A percentile compares a stretch with the other conserved stretches of the same genome.
Conservation (phyloP, 108 stramenopile genomes). For the Aurantiochytrium sp. region DNA sequence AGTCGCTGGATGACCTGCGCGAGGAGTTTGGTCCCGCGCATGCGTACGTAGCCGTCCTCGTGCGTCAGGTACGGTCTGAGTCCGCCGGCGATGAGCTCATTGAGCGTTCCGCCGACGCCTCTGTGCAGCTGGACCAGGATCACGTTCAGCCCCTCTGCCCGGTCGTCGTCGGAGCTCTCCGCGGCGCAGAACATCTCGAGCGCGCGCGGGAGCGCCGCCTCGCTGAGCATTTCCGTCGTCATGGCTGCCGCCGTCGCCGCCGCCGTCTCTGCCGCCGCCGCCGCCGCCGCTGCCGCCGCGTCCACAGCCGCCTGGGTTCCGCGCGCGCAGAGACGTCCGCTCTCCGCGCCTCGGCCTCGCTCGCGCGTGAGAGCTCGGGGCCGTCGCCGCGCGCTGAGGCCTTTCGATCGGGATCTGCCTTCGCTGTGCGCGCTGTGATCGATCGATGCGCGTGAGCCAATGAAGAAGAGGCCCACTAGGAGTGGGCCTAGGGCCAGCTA, state of each 20-base stretch:
- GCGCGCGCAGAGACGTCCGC: too few relatives aligned
- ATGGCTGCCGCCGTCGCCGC: neutral
- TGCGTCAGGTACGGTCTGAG: neutral
- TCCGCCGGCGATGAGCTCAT: neutral
- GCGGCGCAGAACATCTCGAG: neutral
- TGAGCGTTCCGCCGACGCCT: neutral
- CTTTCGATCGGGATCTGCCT: too few relatives aligned
- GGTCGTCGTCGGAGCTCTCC: neutral
- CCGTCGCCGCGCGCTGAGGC: too few relatives aligned
- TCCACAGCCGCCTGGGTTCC: too few relatives aligned
- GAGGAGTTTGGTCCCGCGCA: slow-evolving; percentile 4
- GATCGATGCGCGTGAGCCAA: too few relatives aligned
- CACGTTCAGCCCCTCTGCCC: neutral
- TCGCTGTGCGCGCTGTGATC: too few relatives aligned
- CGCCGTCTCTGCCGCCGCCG: neutral
- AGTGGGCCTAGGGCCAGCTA: too few relatives aligned
- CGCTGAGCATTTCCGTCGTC: slow-evolving; percentile 9
- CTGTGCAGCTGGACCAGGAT: neutral
- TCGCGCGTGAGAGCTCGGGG: too few relatives aligned
- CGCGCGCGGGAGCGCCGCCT: neutral
- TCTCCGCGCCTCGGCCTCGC: too few relatives aligned
- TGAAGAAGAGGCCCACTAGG: too few relatives aligned
- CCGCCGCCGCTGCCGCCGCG: too few relatives aligned
- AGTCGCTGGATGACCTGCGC: neutral
- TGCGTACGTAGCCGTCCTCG: slow-evolving; percentile 1